Conservation (phyloP, 129 eudicot species). For the Escallonia herrerae region DNA sequence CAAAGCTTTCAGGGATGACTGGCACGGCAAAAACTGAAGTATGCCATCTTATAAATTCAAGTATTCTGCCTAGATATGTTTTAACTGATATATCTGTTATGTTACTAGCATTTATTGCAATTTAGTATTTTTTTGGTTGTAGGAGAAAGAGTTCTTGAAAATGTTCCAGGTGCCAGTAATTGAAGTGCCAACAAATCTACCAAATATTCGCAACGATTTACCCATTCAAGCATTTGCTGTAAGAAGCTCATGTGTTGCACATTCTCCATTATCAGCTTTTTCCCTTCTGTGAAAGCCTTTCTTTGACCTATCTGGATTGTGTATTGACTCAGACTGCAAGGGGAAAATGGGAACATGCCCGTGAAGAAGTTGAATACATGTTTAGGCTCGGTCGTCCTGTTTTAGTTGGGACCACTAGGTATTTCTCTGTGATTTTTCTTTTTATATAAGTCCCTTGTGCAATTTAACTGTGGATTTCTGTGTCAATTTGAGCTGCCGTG, state of each 20-base stretch:
- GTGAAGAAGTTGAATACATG: conserved; percentile 78
- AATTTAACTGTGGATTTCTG: background rate
- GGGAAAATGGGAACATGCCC: conserved; percentile 85
- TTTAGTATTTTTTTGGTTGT: conserved; percentile 17
- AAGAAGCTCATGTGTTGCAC: conserved; percentile 20
- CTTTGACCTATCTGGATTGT: conserved; percentile 15
- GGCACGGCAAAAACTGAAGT: conserved; percentile 99
- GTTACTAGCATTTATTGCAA: background rate
- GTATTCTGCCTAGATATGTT: background rate
- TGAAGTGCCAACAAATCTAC: conserved; percentile 96
- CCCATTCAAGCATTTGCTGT: conserved; percentile 98
- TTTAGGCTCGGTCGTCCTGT: conserved; percentile 93
- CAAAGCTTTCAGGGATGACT: conserved; percentile 98
- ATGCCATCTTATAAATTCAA: conserved; percentile 17
- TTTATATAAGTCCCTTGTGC: conserved; percentile 4
- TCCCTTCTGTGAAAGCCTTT: background rate
- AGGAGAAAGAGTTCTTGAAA: conserved; percentile 97
- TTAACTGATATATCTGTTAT: background rate
- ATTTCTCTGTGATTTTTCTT: conserved; percentile 18
- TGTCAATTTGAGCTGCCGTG: background rate
- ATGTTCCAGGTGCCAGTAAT: conserved; percentile 93
- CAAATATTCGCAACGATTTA: conserved; percentile 82
- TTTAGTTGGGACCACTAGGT: conserved; percentile 98
- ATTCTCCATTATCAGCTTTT: background rate
- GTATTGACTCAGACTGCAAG: conserved; percentile 62